Conservation (phyloP, 768 basidiomycete species). For the Cystofilobasidium ferigula region DNA sequence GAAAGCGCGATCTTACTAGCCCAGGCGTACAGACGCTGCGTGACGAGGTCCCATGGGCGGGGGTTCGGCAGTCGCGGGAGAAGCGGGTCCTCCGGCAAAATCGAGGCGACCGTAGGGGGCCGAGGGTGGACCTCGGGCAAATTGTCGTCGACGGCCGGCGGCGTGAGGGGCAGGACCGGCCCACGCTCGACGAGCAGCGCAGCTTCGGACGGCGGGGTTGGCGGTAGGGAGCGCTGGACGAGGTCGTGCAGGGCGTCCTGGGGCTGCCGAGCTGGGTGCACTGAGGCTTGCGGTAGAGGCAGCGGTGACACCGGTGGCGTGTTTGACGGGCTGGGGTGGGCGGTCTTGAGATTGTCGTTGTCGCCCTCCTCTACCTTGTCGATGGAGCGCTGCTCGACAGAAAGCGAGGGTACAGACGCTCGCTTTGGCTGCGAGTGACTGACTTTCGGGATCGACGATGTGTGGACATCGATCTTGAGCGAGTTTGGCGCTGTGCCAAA, state of each 20-base stretch:
- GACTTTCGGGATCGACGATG: not conserved
- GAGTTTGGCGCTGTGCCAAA: not conserved
- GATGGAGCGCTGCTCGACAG: too few relatives aligned
- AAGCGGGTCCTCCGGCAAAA: constrained; percentile 25
- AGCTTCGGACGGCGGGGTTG: not conserved
- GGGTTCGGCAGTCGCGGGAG: constrained; percentile 22
- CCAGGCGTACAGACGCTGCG: constrained; percentile 36
- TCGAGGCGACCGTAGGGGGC: not conserved
- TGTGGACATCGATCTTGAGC: not conserved
- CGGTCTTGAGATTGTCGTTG: too few relatives aligned
- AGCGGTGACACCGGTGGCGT: too few relatives aligned
- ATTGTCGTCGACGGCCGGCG: not conserved
- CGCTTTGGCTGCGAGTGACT: too few relatives aligned
- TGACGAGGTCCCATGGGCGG: constrained; percentile 35
- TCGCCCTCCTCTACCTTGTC: too few relatives aligned
- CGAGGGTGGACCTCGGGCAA: not conserved
- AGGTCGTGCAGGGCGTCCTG: not conserved
- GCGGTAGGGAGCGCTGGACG: not conserved
- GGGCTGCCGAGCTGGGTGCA: not conserved
- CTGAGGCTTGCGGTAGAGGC: too few relatives aligned
- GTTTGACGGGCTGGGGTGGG: too few relatives aligned
- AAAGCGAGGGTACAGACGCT: too few relatives aligned
- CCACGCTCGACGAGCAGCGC: not conserved
- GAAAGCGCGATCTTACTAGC: constrained; percentile 23
- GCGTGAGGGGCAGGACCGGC: not conserved